Conservation (phyloP, 139 green algal species). For the Choricystis sp. region DNA sequence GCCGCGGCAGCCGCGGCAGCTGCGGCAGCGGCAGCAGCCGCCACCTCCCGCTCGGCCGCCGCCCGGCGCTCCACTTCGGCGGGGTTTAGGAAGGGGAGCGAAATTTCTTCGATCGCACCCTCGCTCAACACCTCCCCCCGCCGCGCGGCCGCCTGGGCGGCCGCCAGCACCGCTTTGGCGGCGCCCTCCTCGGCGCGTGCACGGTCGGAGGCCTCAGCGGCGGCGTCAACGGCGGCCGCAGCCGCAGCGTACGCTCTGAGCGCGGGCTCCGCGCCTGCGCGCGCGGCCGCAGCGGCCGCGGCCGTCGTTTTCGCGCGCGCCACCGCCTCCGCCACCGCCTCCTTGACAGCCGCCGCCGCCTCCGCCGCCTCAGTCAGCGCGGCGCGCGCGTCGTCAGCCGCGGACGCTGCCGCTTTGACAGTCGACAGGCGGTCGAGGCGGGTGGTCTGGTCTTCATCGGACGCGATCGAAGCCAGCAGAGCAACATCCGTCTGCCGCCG, state of each 20-base stretch:
- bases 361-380: conserved; percentile 3
- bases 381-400: neutral
- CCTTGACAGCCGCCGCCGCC: conserved; percentile 11
- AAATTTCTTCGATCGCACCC: conserved; percentile 16
- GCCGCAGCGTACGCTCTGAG: neutral
- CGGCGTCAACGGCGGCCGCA: neutral
- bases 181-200: conserved; percentile 14
- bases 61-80: neutral
- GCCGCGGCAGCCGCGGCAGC: neutral
- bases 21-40: neutral
- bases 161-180: conserved; percentile 31
- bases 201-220: neutral
- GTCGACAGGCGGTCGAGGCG: conserved; percentile 15
- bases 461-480: conserved; percentile 17
- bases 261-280: neutral
- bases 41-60: neutral
- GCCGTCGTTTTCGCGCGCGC: conserved; percentile 7
- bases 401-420: conserved; percentile 13
- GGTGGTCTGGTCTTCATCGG: conserved; percentile 7
- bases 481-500: conserved; percentile 18
- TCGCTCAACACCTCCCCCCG: conserved; percentile 13
- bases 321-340: conserved; percentile 14
- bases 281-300: neutral
- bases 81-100: conserved; percentile 7
- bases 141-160: conserved; percentile 18